These are phyloP conservation scores for Lactifluus hygrophoroides DNA, from an alignment of 768 basidiomycete species.

Conservation along the genomic window DNA sequence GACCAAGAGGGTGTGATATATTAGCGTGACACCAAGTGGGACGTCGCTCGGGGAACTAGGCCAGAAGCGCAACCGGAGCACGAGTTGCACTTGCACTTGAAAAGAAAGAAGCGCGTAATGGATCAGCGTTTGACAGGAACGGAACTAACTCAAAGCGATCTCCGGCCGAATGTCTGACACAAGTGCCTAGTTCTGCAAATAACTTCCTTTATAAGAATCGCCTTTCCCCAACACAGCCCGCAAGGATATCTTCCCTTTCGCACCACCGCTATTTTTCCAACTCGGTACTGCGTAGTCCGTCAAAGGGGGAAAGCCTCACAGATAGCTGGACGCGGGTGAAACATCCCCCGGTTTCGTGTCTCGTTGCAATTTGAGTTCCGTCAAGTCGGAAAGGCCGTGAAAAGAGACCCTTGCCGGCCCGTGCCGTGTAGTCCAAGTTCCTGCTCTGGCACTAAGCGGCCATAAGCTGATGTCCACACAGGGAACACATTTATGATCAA, in stretches of 20 bases:
- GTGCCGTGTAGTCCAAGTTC: not conserved
- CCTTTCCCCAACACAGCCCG: not conserved
- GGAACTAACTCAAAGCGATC: constrained; percentile 16
- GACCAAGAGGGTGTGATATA: constrained; percentile 15
- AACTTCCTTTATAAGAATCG: not conserved
- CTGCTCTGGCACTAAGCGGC: not conserved
- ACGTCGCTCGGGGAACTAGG: constrained; percentile 16
- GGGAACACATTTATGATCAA: not conserved
- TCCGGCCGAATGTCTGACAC: not conserved
- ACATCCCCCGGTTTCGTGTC: not conserved
- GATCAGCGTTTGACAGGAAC: constrained; percentile 20
- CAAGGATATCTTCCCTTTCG: not conserved
- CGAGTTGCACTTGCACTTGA: constrained; percentile 13
- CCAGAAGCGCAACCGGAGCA: constrained; percentile 15
- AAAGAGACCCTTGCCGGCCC: not conserved
- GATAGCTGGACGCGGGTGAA: not conserved
- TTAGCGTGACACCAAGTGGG: constrained; percentile 11
- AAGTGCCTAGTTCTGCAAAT: not conserved
- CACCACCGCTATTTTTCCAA: too few relatives aligned
- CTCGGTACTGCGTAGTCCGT: too few relatives aligned
- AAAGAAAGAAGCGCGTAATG: constrained; percentile 15
- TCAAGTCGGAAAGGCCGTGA: too few relatives aligned
- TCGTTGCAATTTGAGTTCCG: not conserved
- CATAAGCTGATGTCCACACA: not conserved
- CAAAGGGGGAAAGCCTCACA: too few relatives aligned